Evolutionary conservation across 1,284 basidiomycete species (phyloP).

Genomic region (Agaricales sp.): DNA sequence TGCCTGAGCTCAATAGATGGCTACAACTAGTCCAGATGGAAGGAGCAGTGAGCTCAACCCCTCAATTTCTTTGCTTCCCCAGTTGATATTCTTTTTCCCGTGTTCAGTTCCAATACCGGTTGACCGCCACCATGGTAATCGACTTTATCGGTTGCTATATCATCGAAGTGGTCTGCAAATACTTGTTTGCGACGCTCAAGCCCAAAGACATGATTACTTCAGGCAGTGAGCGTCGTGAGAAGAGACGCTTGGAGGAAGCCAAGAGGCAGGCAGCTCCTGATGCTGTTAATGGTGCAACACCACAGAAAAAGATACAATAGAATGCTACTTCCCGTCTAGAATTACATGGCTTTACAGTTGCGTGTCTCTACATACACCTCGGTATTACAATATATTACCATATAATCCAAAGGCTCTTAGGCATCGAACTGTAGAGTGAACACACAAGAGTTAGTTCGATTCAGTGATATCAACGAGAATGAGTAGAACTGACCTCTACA

Average conservation of each 20-base stretch:
- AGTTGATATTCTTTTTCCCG: neutral
- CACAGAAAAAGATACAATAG: too few relatives aligned
- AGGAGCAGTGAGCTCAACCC: conserved; percentile 42
- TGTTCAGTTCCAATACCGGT: conserved; percentile 66
- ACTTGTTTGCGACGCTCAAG: conserved; percentile 81
- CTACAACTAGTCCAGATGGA: conserved; percentile 95
- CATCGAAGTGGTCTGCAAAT: conserved; percentile 79
- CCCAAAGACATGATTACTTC: conserved; percentile 80
- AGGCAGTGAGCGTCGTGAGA: conserved; percentile 65
- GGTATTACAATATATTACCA: too few relatives aligned
- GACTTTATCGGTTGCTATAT: conserved; percentile 88
- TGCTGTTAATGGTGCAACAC: too few relatives aligned
- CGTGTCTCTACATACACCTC: too few relatives aligned
- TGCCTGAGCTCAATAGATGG: conserved; percentile 95
- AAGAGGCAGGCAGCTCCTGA: too few relatives aligned
- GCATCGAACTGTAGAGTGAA: neutral
- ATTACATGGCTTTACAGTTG: too few relatives aligned
- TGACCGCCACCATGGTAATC: conserved; percentile 74
- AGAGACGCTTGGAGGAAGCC: conserved; percentile 22
- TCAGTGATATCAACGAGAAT: too few relatives aligned
- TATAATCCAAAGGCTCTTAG: too few relatives aligned
- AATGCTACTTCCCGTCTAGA: too few relatives aligned
- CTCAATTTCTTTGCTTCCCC: conserved; percentile 1
- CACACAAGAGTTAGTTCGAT: neutral
- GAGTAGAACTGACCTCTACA: neutral